Evolutionary conservation across 768 basidiomycete genomes (phyloP).

Genomic region (Lepiota subincarnata): DNA sequence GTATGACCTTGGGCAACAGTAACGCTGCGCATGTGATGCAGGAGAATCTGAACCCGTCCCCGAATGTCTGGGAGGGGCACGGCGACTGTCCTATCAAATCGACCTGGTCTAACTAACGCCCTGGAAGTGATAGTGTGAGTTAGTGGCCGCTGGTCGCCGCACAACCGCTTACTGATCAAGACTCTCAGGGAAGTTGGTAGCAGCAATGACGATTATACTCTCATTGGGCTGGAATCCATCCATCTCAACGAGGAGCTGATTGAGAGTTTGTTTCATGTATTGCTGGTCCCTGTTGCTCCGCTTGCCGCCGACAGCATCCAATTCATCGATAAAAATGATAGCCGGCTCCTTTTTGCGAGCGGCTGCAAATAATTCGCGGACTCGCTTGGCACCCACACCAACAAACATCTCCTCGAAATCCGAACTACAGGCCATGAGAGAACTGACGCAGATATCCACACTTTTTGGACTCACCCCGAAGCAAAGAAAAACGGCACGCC

Average conservation of each 20-base stretch:
- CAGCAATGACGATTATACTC: constrained; percentile 93
- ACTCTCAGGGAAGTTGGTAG: constrained; percentile 96
- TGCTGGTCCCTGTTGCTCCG: constrained; percentile 80
- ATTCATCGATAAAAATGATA: constrained; percentile 97
- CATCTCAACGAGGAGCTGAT: constrained; percentile 95
- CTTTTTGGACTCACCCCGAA: constrained; percentile 57
- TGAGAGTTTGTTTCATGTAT: constrained; percentile 91
- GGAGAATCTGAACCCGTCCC: constrained; percentile 88
- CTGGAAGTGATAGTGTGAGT: constrained; percentile 33
- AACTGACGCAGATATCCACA: constrained; percentile 1
- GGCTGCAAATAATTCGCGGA: constrained; percentile 90
- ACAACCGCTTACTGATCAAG: constrained; percentile 70
- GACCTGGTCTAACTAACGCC: constrained; percentile 92
- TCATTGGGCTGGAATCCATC: constrained; percentile 94
- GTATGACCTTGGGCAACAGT: constrained; percentile 49
- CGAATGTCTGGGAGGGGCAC: constrained; percentile 95
- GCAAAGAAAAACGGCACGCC: constrained; percentile 98
- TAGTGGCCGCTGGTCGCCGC: constrained; percentile 4
- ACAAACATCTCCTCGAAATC: constrained; percentile 99
- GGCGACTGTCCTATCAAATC: constrained; percentile 91
- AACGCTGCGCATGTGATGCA: constrained; percentile 87
- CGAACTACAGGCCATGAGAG: constrained; percentile 42
- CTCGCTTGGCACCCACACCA: constrained; percentile 90
- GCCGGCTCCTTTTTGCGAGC: constrained; percentile 94
- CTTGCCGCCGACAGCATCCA: constrained; percentile 92